Evolutionary conservation across 2,329 filamentous ascomycete genomes (phyloP).

Genomic region (Xylariaceae sp.): DNA sequence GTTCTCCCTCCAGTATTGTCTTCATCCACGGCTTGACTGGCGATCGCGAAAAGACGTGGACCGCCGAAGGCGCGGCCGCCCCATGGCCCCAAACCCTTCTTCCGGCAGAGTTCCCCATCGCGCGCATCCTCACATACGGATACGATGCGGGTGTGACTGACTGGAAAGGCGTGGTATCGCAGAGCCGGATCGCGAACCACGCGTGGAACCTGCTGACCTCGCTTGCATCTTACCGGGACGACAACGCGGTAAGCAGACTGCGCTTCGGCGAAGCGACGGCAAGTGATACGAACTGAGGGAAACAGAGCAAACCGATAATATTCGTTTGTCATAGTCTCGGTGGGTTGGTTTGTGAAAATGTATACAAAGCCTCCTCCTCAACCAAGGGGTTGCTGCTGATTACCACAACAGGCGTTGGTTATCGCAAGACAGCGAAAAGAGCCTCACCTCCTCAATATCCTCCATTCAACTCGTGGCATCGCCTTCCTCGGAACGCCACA

Average conservation of each 20-base stretch:
- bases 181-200: slow-evolving; percentile 31
- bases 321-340: slow-evolving; percentile 40
- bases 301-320: slow-evolving; percentile 30
- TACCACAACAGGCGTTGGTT: slow-evolving; percentile 20
- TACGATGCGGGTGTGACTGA: slow-evolving; percentile 35
- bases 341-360: slow-evolving; percentile 38
- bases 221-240: slow-evolving; percentile 26
- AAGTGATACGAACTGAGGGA: slow-evolving; percentile 2
- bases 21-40: slow-evolving; percentile 42
- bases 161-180: slow-evolving; percentile 18
- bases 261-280: neutral
- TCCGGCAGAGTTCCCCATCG: slow-evolving; percentile 27
- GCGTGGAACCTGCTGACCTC: slow-evolving; percentile 32
- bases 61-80: slow-evolving; percentile 22
- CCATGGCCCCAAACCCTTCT: slow-evolving; percentile 37
- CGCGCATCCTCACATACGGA: slow-evolving; percentile 39
- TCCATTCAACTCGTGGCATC: slow-evolving; percentile 30
- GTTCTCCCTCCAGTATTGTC: neutral
- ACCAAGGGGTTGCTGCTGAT: neutral
- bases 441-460: slow-evolving; percentile 23
- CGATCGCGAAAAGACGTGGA: slow-evolving; percentile 39
- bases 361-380: neutral
- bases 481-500: slow-evolving; percentile 38
- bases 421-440: slow-evolving; percentile 25
- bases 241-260: slow-evolving; percentile 11